Evolutionary conservation across 1,284 basidiomycete genomes (phyloP), one percentile per base, ranked within the genome.

Genomic region (Ganoderma lucidum): DNA sequence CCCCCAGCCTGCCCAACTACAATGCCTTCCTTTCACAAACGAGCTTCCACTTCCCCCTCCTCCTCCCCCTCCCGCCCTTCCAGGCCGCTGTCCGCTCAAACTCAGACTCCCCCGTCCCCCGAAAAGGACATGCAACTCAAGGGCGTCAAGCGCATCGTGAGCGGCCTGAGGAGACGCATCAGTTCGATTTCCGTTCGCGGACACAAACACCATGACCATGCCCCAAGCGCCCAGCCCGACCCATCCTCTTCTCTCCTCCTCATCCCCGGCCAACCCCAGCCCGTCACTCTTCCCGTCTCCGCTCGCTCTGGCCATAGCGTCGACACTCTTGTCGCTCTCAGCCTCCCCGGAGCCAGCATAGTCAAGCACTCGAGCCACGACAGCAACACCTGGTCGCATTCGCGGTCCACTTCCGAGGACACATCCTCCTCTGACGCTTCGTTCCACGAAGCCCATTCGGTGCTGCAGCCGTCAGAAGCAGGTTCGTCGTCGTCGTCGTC

Each of bases 91-190:
- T n/a, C 63, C 14, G 17, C 14, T 19, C 42, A 44, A 23, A 28
- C 6, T 28, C 63, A 30, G 5, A 48, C 28, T 1, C 62, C 42
- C 23, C 59, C 63, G 28, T 30, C 45, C 41, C 60, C 55, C 9
- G 39, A 51, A 28, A 32, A 30, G n/a, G 17, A 69, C 55, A 60
- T 41, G n/a, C 63, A 56, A 32, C 65, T 58, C 28, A 71, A 73
- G 62, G 72, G 70, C 35, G 72, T 73, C 41, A 73, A 73, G 66
- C 70, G 72, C n/a, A 71, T 73, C 53, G 72, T 73, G 28, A 70
- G 70, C 41, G 72, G 70, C 28, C 62, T 73, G 19, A 73, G 66
- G 61, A 61, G 70, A 53, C 72, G 72, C 39, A 71, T 73, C 66
- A 73, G 72, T 68, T 59, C 69, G 39, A 73, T 70, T 41, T 71